phyloP scores from a whole-genome alignment of 441 rosid species.

The Metrosideros polymorpha region DNA sequence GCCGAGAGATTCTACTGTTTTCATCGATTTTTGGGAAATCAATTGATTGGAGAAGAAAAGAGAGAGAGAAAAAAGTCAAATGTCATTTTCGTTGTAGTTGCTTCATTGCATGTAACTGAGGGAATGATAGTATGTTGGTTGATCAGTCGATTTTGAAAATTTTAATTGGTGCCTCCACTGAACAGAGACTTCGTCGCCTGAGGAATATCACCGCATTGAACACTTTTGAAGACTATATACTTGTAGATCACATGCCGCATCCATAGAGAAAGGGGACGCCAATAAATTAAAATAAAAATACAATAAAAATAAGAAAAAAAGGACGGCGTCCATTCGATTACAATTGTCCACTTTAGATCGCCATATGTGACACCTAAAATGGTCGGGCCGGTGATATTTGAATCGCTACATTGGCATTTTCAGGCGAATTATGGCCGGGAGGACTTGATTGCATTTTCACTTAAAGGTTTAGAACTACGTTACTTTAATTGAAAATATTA shows the following conservation, averaged over 20 bases:
- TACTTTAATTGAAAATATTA: no score
- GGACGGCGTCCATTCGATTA: neutral
- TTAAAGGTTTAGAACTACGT: no score
- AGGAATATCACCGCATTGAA: neutral
- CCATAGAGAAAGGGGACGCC: neutral
- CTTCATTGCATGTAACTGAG: neutral
- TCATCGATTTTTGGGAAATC: neutral
- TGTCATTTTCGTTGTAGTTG: neutral
- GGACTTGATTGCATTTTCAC: no score
- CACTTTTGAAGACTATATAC: neutral
- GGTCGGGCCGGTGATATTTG: no score
- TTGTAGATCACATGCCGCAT: neutral
- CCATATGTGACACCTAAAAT: no score
- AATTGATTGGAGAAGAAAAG: neutral
- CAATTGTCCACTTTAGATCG: neutral
- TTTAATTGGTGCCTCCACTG: no score
- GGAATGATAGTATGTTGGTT: no score
- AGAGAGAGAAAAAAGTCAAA: no score
- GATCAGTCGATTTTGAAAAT: neutral
- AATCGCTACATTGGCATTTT: no score
- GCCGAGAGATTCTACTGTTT: no score
- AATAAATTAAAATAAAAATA: neutral
- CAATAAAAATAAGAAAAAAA: neutral
- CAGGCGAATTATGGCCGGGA: no score
- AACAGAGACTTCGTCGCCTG: neutral